A percentile compares a stretch with the other conserved stretches of the same genome.
These are phyloP conservation scores for Saccharum spontaneum DNA, from an alignment of 176 grass and related monocot species.

Conservation along the genomic window DNA sequence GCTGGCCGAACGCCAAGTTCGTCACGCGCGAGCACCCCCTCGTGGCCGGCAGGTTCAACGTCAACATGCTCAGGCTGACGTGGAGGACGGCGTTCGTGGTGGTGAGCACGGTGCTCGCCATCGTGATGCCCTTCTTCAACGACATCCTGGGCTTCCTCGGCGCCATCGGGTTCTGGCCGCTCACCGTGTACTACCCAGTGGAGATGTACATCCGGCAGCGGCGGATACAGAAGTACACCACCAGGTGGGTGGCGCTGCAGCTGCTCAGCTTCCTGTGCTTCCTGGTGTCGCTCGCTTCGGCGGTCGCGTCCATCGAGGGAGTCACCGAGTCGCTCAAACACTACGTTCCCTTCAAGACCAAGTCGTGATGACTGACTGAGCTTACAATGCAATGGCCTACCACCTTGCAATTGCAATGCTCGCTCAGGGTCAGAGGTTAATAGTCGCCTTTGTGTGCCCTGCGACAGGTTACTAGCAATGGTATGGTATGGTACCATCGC, in stretches of 20 bases:
- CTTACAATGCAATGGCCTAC: not conserved
- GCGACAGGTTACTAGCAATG: not conserved
- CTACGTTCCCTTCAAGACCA: constrained; percentile 69
- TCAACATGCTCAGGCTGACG: constrained; percentile 62
- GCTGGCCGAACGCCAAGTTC: constrained; percentile 46
- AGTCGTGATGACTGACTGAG: constrained; percentile 37
- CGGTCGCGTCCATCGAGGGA: constrained; percentile 65
- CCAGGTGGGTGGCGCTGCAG: constrained; percentile 69
- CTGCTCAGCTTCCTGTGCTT: constrained; percentile 82
- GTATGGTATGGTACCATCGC: not conserved
- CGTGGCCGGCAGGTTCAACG: constrained; percentile 19
- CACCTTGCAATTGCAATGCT: not conserved
- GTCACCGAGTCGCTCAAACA: constrained; percentile 61
- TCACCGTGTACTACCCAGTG: constrained; percentile 89
- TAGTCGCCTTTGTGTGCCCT: not conserved
- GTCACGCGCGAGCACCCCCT: constrained; percentile 50
- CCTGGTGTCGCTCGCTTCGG: constrained; percentile 65
- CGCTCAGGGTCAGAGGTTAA: not conserved
- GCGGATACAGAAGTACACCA: constrained; percentile 43
- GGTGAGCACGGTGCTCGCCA: constrained; percentile 66
- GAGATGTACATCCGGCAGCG: constrained; percentile 85
- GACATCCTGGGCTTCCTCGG: constrained; percentile 84
- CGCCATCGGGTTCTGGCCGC: constrained; percentile 89
- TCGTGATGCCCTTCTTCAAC: constrained; percentile 93
- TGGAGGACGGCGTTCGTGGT: constrained; percentile 82